Conservation (phyloP, 805 yeast species). For the Ogataea allantospora region DNA sequence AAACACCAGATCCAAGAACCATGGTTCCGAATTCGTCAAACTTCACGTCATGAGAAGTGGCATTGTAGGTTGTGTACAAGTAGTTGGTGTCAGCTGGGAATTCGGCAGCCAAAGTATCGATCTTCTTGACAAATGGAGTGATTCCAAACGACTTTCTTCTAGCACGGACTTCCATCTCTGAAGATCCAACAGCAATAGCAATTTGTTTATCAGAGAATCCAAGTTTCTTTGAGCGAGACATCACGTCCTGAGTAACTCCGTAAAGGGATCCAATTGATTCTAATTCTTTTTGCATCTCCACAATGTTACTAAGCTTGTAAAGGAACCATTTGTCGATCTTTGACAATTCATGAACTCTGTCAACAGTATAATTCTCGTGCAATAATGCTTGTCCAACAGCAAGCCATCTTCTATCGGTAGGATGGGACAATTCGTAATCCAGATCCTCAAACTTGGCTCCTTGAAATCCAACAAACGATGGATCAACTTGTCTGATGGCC, state of each 20-base stretch:
- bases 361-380: constrained; percentile 84
- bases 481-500: constrained; percentile 95
- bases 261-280: constrained; percentile 60
- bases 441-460: constrained; percentile 81
- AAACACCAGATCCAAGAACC: constrained; percentile 98
- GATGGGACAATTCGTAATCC: constrained; percentile 74
- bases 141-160: constrained; percentile 88
- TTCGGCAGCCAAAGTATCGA: constrained; percentile 98
- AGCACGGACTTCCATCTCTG: constrained; percentile 93
- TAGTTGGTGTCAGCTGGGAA: constrained; percentile 96
- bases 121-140: constrained; percentile 91
- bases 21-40: constrained; percentile 91
- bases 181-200: constrained; percentile 82
- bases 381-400: constrained; percentile 94
- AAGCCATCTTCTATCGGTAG: constrained; percentile 95
- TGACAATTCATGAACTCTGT: constrained; percentile 86
- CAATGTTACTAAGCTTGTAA: constrained; percentile 90
- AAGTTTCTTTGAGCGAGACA: constrained; percentile 89
- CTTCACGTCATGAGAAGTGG: constrained; percentile 76
- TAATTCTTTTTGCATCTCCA: constrained; percentile 78
- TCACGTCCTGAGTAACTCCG: constrained; percentile 63
- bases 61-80: constrained; percentile 91
- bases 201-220: constrained; percentile 97
- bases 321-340: constrained; percentile 96
- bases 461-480: constrained; percentile 87